Percentiles rank a stretch among this genome's conserved stretches.
These are phyloP conservation scores for Aspergillus asperescens DNA, from an alignment of 495 filamentous ascomycete species.

Conservation along the genomic window DNA sequence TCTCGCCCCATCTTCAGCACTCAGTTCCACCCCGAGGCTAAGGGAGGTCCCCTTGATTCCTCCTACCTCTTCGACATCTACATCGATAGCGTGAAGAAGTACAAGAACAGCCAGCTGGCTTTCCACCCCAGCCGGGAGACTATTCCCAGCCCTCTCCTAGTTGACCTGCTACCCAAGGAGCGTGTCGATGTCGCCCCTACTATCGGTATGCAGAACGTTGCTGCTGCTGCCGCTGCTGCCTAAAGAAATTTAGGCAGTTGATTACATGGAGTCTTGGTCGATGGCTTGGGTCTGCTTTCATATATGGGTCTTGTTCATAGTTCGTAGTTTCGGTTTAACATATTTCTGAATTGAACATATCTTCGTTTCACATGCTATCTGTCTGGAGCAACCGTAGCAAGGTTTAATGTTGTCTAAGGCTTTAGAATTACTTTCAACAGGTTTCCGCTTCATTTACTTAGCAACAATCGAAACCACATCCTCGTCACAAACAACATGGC, in stretches of 20 bases:
- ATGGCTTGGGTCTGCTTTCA: slow-evolving; percentile 4
- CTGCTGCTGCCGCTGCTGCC: slow-evolving; percentile 35
- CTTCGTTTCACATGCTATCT: not conserved
- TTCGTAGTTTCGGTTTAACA: not conserved
- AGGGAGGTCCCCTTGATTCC: slow-evolving; percentile 90
- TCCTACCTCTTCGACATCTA: slow-evolving; percentile 95
- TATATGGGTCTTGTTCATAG: slow-evolving; percentile 6
- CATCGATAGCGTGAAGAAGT: slow-evolving; percentile 78
- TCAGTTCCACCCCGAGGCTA: slow-evolving; percentile 97
- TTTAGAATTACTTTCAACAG: too few species aligned
- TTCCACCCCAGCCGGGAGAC: slow-evolving; percentile 65
- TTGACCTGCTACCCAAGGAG: slow-evolving; percentile 89
- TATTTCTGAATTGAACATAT: slow-evolving; percentile 10
- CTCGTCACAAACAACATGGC: slow-evolving; percentile 85
- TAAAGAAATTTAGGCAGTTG: slow-evolving; percentile 9
- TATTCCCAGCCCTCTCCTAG: slow-evolving; percentile 75
- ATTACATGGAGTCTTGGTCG: slow-evolving; percentile 15
- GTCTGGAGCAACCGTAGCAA: not conserved
- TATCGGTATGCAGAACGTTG: slow-evolving; percentile 49
- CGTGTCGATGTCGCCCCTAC: slow-evolving; percentile 82
- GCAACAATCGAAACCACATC: slow-evolving; percentile 93
- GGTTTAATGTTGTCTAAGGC: not conserved
- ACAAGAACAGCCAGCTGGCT: slow-evolving; percentile 73
- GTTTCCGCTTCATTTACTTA: slow-evolving; percentile 22
- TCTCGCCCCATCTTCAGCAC: slow-evolving; percentile 95